Conservation (phyloP, 1,284 basidiomycete genomes). For the Violaceomyces palustris region DNA sequence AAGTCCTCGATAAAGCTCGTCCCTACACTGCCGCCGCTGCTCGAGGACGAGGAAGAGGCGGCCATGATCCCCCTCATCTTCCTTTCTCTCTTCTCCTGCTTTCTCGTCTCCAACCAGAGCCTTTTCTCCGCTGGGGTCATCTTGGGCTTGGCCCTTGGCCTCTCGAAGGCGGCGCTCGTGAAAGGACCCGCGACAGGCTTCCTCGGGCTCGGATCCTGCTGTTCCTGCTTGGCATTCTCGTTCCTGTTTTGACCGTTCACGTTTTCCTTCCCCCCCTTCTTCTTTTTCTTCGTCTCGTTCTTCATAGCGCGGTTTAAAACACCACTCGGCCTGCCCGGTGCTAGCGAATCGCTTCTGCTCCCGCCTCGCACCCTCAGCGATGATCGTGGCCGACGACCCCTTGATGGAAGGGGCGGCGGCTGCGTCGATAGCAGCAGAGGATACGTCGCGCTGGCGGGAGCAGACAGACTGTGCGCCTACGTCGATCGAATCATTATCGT, state of each 20-base stretch:
- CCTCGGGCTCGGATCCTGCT: conserved; percentile 6
- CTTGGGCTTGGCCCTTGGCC: not conserved
- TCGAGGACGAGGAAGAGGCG: not conserved
- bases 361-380: conserved; percentile 21
- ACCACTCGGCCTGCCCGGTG: conserved; percentile 11
- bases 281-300: conserved; percentile 20
- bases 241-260: conserved; percentile 1
- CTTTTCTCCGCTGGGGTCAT: not conserved
- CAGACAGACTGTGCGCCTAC: too few relatives aligned
- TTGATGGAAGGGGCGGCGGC: conserved; percentile 1
- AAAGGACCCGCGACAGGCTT: conserved; percentile 6
- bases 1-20: too few relatives aligned
- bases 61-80: too few relatives aligned
- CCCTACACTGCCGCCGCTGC: not conserved
- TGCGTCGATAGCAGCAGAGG: not conserved
- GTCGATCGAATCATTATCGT: too few relatives aligned
- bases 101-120: not conserved
- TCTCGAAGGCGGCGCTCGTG: conserved; percentile 3
- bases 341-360: conserved; percentile 20
- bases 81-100: too few relatives aligned
- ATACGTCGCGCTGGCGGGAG: conserved; percentile 16
- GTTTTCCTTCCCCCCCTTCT: conserved; percentile 2
- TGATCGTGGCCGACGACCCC: conserved; percentile 2
- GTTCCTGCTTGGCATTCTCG: conserved; percentile 8
- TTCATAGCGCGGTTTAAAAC: conserved; percentile 27